Base-by-base conservation (phyloP, 495 filamentous ascomycete genomes). In the Tuber calosporum region DNA sequence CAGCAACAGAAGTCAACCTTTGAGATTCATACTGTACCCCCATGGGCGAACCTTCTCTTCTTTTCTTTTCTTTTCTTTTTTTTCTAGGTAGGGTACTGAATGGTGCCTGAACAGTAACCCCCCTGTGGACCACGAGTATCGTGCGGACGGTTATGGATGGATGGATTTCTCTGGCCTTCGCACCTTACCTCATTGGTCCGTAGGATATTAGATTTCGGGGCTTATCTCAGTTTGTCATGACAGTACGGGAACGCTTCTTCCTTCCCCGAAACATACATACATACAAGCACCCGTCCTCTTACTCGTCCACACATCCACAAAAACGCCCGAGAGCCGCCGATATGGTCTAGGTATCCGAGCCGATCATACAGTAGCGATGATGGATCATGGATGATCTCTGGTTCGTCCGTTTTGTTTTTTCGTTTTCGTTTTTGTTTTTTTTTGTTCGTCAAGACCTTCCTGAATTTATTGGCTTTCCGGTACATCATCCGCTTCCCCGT, bases 271-370 rank as follows among this genome's bases (percentile, higher is more conserved):
- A 62, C 53, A 62, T 53, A 9, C 45, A 9, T n/a, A n/a, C n/a
- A n/a, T n/a, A n/a, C n/a, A n/a, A n/a, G n/a, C n/a, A n/a, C n/a
- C n/a, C n/a, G n/a, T n/a, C n/a, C n/a, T n/a, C n/a, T n/a, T n/a
- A n/a, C n/a, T n/a, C n/a, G n/a, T n/a, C n/a, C 53, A 30, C 4
- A n/a, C 53, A 62, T 30, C 53, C 53, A 26, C 53, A 30, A 30
- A 62, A 62, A 4, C 53, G n/a, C 53, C 53, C 53, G 30, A 30
- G 20, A 62, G n/a, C 53, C 53, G 53, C 53, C 53, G 53, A 62
- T 62, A 62, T 62, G 53, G 48, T 2, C 53, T 30, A 62, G 53
- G 26, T 62, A 62, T 62, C 53, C 53, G 53, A 62, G 53, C 53
- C 53, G 53, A 62, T 62, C 8, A 62, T 30, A 22, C n/a, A 40